Evolutionary conservation across 2,329 filamentous ascomycete genomes (phyloP), one percentile per base, ranked within the genome.

Genomic region (Fusarium pininemorale): DNA sequence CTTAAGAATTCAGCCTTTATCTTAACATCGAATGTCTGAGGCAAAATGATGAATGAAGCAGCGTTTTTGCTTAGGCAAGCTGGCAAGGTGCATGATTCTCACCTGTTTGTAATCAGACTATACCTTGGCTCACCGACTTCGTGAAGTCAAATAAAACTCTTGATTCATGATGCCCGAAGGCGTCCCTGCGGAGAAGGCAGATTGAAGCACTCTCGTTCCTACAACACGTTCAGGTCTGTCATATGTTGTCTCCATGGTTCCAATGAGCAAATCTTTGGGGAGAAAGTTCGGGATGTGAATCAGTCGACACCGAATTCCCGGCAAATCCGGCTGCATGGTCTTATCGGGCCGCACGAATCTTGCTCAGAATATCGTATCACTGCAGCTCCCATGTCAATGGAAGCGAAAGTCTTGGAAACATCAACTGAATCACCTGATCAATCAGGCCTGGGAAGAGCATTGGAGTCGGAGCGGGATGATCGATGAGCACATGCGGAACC

Each of bases 1-100:
- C 7, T 48, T 7, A 22, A 4, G 9, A 28, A 20, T 35, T 14
- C 5, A n/a, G 30, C 50, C 14, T 37, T 22, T 16, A 56, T 37
- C 16, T 35, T 15, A 35, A 20, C 48, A 28, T 37, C 18, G 30
- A 37, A 37, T n/a, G 20, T 18, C 9, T 37, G 11, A 37, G 8
- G 6, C 48, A n/a, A 18, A 18, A 15, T 2, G 3, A 15, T 18
- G 3, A 48, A 5, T 0, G 12, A 16, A 22, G 39, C 3, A 5
- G 10, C 1, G 0, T 26, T 7, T 13, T 15, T 16, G 1, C 12
- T 28, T 4, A 10, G 10, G 2, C 0, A 35, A 13, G 24, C 2
- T 15, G 0, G 0, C 6, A 26, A 13, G n/a, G 2, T 12, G 13
- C 9, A 37, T 53, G 22, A 7, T 50, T 32, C 11, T 13, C 22